Conservation (phyloP, 768 basidiomycete genomes). For the Chalciporus piperatus region DNA sequence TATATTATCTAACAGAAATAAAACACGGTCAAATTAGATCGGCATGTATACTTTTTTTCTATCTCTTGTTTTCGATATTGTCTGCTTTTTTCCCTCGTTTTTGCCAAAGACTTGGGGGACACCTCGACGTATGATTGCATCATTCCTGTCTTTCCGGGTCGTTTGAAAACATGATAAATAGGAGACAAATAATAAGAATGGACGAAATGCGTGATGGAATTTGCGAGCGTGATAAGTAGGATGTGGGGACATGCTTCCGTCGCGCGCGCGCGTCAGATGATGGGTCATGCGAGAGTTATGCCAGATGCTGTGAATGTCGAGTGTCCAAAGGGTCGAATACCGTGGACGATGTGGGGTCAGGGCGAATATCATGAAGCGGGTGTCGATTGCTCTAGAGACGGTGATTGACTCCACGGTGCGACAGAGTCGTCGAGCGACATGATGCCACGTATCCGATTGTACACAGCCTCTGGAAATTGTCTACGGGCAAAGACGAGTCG, state of each 20-base stretch:
- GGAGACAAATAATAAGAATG: not conserved
- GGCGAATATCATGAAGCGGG: not conserved
- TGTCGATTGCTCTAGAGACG: conserved; percentile 12
- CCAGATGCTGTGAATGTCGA: not conserved
- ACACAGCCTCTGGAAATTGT: conserved; percentile 76
- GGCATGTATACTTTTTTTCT: conserved; percentile 5
- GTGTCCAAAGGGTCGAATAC: not conserved
- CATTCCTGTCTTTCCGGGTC: not conserved
- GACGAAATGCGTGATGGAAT: not conserved
- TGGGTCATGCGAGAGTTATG: not conserved
- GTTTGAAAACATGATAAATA: not conserved
- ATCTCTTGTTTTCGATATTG: not conserved
- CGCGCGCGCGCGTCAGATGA: no score
- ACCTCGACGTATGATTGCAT: not conserved
- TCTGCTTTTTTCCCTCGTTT: not conserved
- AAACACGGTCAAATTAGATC: conserved; percentile 7
- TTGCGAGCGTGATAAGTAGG: no score
- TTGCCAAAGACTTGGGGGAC: not conserved
- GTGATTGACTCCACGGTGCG: conserved; percentile 39
- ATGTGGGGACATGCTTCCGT: no score
- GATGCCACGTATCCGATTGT: conserved; percentile 76
- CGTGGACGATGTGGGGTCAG: conserved; percentile 2
- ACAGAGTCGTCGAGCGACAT: conserved; percentile 70
- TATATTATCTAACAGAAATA: conserved; percentile 2
- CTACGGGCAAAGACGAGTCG: conserved; percentile 34